Percentiles rank a stretch among this genome's conserved stretches.
These are phyloP conservation scores for Flueggea neowawraea DNA, from an alignment of 441 rosid species.

Conservation along the genomic window DNA sequence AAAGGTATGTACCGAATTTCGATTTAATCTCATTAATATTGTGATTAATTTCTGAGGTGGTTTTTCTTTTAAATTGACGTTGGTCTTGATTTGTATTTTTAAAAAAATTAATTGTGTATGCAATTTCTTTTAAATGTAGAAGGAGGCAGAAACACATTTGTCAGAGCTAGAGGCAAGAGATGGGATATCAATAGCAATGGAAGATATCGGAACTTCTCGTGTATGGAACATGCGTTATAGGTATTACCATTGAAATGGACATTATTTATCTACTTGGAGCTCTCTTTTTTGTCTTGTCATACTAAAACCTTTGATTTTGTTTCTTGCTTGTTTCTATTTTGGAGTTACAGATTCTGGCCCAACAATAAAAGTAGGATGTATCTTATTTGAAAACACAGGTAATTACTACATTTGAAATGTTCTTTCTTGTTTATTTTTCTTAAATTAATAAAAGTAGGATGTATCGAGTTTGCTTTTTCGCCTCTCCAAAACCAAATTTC, in stretches of 20 bases:
- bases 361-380: conserved; percentile 99
- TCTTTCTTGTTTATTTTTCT: background rate
- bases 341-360: conserved; percentile 94
- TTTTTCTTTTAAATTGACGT: background rate
- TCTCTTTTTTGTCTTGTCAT: background rate
- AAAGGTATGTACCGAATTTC: conserved; percentile 38
- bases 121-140: conserved; percentile 30
- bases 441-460: too few species aligned
- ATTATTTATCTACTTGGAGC: background rate
- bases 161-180: conserved; percentile 96
- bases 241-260: conserved; percentile 26
- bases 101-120: background rate
- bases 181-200: conserved; percentile 92
- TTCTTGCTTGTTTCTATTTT: conserved; percentile 13
- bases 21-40: background rate
- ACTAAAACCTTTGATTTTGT: conserved; percentile 17
- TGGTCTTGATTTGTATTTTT: background rate
- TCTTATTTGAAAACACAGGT: conserved; percentile 97
- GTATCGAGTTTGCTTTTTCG: too few species aligned
- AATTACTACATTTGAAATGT: background rate
- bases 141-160: conserved; percentile 96
- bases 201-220: conserved; percentile 95
- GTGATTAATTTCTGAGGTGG: background rate
- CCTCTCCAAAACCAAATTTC: too few species aligned
- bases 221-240: conserved; percentile 99